phyloP scores from a whole-genome alignment of 2,329 filamentous ascomycete species.

The Didymosphaeria variabile region DNA sequence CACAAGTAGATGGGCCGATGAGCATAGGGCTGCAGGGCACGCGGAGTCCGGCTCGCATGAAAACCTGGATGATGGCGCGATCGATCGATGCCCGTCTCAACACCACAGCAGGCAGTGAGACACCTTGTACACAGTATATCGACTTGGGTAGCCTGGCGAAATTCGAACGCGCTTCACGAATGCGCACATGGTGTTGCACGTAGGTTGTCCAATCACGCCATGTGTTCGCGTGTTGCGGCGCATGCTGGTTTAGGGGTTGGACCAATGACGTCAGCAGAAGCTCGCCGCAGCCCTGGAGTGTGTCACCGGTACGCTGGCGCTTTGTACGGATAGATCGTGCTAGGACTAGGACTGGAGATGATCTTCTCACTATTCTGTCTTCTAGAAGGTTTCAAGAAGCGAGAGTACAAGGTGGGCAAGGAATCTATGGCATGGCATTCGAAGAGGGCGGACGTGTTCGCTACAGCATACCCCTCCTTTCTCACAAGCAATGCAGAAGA shows the following conservation, averaged over 20 bases:
- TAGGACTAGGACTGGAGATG: neutral
- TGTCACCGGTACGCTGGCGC: conserved; percentile 1
- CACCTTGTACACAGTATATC: neutral
- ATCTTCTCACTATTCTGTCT: conserved; percentile 6
- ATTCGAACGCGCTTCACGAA: neutral
- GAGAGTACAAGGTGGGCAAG: neutral
- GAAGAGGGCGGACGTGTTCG: neutral
- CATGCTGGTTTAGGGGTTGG: no score
- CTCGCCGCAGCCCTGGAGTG: neutral
- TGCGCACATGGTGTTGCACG: neutral
- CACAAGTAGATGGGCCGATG: conserved; percentile 6
- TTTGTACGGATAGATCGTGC: neutral
- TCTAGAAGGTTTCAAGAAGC: conserved; percentile 2
- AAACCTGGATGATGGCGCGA: conserved; percentile 3
- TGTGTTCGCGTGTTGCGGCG: no score
- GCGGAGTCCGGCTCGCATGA: conserved; percentile 10
- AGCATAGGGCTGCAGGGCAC: conserved; percentile 11
- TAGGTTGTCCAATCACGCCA: conserved; percentile 4
- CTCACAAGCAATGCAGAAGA: conserved; percentile 25
- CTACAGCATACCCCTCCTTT: conserved; percentile 20
- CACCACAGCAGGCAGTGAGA: neutral
- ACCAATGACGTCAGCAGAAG: conserved; percentile 2
- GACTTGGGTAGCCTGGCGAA: neutral
- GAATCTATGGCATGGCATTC: conserved; percentile 9
- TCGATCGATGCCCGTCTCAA: neutral